Evolutionary conservation across 2,329 filamentous ascomycete species (phyloP), one percentile per base, ranked within the genome.

Genomic region (Curvularia sp.): DNA sequence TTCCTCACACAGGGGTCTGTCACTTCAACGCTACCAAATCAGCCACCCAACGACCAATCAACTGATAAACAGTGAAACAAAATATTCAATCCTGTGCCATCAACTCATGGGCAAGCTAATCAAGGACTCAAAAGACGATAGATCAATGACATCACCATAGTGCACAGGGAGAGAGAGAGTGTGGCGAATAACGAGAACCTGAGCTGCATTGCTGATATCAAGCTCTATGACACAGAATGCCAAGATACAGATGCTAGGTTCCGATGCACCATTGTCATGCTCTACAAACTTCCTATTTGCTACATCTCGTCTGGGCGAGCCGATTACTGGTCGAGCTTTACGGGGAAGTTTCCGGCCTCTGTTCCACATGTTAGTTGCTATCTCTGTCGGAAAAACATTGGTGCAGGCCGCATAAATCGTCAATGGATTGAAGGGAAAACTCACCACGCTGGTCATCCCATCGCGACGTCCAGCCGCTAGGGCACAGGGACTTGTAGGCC

Each of bases 381-480:
- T 38, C 20, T 10, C 48, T 30, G 4, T 41, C 39, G 22, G 33
- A n/a, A 18, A 18, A 10, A 28, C 13, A 1, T 41, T 20, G 8
- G 20, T 44, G 44, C 24, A 20, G 26, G 39, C 5, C 26, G 41
- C 47, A 28, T 35, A 20, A 10, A 13, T 13, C 13, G 13, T 24
- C 6, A 9, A 5, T 9, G 26, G 6, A 20, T 30, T 35, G 35
- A 12, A 12, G 20, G 35, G 22, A 20, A 61, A 28, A 63, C 90
- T 78, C 84, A 96, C 92, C 92, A 82, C 95, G 91, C 86, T 98
- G 95, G 76, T 95, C 92, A 78, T 99, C 94, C 95, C 95, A 99
- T 83, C 95, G 88, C 81, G 89, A 83, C 78, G 90, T 90, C 95
- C 95, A 99, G 77, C 88, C 87, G 80, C 91, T 95, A 73, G 96